These are phyloP conservation scores for Boletus vinaceobasis DNA, from an alignment of 768 basidiomycete species.

Conservation along the genomic window DNA sequence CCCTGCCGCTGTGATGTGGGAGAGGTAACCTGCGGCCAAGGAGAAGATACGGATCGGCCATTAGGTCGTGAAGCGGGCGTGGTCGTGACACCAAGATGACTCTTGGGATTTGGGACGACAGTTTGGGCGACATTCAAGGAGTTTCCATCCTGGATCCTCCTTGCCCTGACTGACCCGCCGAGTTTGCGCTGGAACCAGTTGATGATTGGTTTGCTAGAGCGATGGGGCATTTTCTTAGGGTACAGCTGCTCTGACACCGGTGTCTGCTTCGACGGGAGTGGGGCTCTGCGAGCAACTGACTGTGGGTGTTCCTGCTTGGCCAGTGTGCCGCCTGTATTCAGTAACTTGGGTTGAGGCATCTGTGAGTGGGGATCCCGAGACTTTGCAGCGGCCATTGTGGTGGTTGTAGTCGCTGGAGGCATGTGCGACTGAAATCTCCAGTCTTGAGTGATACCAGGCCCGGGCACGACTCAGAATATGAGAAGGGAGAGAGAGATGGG, in stretches of 20 bases:
- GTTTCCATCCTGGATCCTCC: conserved; percentile 42
- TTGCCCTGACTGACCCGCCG: conserved; percentile 59
- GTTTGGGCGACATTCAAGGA: conserved; percentile 12
- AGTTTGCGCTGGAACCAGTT: conserved; percentile 90
- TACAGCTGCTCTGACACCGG: conserved; percentile 33
- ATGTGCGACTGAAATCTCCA: conserved; percentile 10
- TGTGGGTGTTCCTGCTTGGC: conserved; percentile 17
- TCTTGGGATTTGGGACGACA: conserved; percentile 13
- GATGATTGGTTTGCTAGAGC: conserved; percentile 81
- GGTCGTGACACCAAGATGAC: conserved; percentile 8
- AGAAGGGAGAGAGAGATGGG: neutral
- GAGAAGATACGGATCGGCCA: conserved; percentile 30
- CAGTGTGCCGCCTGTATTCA: conserved; percentile 3
- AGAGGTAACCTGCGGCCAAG: conserved; percentile 20
- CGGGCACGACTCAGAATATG: neutral
- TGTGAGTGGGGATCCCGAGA: conserved; percentile 11
- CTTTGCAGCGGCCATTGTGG: conserved; percentile 11
- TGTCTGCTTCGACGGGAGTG: conserved; percentile 21
- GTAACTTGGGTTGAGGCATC: conserved; percentile 14
- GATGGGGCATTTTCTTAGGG: conserved; percentile 61
- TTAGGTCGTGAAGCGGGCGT: conserved; percentile 18
- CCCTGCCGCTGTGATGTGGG: conserved; percentile 27
- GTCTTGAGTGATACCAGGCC: neutral
- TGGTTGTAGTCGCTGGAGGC: conserved; percentile 11
- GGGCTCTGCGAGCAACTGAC: conserved; percentile 15